phyloP scores from a whole-genome alignment of 2,329 filamentous ascomycete genomes.

The Aureobasidium sp. region DNA sequence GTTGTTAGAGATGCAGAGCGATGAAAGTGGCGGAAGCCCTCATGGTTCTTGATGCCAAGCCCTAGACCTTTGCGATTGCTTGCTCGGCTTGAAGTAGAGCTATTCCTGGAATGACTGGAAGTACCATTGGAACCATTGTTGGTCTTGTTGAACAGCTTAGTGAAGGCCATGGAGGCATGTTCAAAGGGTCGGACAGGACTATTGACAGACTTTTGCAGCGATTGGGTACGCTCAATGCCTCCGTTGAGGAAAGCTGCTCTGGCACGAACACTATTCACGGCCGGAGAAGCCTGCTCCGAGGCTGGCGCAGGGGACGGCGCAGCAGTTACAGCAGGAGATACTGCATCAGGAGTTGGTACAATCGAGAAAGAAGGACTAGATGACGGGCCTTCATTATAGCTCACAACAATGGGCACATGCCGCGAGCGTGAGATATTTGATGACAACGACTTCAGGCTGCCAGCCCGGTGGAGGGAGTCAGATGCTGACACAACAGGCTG shows the following conservation, averaged over 20 bases:
- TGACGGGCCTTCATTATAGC: neutral
- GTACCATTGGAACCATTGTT: conserved; percentile 22
- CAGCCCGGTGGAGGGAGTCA: neutral
- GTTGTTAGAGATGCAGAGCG: neutral
- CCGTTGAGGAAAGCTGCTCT: conserved; percentile 17
- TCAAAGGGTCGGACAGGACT: conserved; percentile 32
- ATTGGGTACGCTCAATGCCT: conserved; percentile 18
- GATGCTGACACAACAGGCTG: neutral
- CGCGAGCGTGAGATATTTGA: neutral
- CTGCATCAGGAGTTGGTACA: neutral
- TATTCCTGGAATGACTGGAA: conserved; percentile 14
- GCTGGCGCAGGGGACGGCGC: neutral
- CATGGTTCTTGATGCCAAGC: conserved; percentile 5
- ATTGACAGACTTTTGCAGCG: conserved; percentile 26
- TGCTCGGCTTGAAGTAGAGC: conserved; percentile 8
- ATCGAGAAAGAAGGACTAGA: neutral
- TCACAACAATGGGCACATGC: conserved; percentile 19
- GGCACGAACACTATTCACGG: conserved; percentile 12
- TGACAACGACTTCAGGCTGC: conserved; percentile 1
- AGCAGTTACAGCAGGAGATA: neutral
- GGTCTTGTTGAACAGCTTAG: conserved; percentile 29
- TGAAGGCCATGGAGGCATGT: conserved; percentile 33
- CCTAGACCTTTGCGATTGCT: conserved; percentile 5
- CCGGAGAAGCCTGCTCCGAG: neutral
- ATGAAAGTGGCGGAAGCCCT: conserved; percentile 11